These are phyloP conservation scores for Xerophyta viscosa DNA, from an alignment of 106 monocot genomes.

Conservation along the genomic window DNA sequence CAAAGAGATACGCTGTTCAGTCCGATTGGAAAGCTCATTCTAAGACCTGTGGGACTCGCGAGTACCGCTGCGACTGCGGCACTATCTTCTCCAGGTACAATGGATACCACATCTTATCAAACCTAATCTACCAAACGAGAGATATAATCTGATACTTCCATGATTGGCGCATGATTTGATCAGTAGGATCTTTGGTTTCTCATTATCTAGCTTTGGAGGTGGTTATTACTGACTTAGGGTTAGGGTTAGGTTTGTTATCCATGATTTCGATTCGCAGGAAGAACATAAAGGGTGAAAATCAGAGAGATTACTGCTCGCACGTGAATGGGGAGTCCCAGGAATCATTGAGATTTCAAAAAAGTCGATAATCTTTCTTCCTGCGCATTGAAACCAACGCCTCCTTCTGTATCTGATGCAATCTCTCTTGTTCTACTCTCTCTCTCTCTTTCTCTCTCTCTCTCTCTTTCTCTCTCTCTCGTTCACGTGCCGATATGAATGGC, in stretches of 20 bases:
- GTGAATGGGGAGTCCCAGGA: constrained; percentile 9
- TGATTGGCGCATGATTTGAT: constrained; percentile 3
- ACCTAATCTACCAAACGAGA: not conserved
- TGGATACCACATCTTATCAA: not conserved
- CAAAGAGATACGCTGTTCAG: too few relatives aligned
- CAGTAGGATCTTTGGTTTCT: not conserved
- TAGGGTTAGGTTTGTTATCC: constrained; percentile 24
- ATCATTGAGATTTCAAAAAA: constrained; percentile 7
- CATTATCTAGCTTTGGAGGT: not conserved
- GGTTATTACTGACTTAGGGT: not conserved
- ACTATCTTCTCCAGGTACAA: constrained; percentile 62
- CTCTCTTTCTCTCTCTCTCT: too few relatives aligned
- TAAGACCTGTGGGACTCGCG: constrained; percentile 80
- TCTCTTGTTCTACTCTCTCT: too few relatives aligned
- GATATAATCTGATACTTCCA: not conserved
- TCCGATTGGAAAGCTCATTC: too few relatives aligned
- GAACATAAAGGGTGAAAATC: not conserved
- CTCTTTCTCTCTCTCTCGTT: constrained; percentile 3
- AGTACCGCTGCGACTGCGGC: constrained; percentile 86
- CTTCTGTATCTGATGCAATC: not conserved
- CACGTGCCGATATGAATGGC: constrained; percentile 12
- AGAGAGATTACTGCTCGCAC: constrained; percentile 8
- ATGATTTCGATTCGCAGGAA: not conserved
- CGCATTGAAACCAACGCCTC: constrained; percentile 17
- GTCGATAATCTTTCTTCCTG: constrained; percentile 7